phyloP scores from a whole-genome alignment of 2,329 filamentous ascomycete species.

The Hirsutella minnesotensis region DNA sequence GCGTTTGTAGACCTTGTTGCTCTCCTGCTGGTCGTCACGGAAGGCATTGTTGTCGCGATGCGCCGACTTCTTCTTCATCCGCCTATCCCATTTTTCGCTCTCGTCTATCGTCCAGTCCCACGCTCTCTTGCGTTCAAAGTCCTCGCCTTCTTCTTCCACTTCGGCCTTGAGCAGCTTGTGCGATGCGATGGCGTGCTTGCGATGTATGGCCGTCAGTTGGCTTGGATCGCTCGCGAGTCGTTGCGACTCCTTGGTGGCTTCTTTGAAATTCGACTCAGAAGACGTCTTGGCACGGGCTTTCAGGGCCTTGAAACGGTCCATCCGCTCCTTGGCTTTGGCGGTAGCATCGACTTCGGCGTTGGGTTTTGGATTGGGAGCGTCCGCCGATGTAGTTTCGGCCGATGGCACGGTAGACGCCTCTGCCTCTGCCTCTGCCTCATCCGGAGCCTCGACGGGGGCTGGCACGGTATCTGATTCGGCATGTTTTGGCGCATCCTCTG shows the following conservation, averaged over 20 bases:
- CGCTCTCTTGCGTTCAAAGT: constrained; percentile 94
- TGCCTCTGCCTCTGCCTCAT: background rate
- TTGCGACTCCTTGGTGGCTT: constrained; percentile 73
- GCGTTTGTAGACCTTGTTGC: constrained; percentile 85
- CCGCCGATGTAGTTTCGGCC: background rate
- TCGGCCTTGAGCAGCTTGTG: constrained; percentile 93
- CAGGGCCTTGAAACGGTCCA: constrained; percentile 77
- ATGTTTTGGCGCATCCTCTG: background rate
- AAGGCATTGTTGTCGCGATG: constrained; percentile 82
- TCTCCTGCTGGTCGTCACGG: constrained; percentile 77
- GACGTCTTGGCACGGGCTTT: constrained; percentile 69
- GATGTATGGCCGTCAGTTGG: constrained; percentile 65
- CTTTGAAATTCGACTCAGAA: constrained; percentile 65
- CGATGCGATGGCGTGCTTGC: constrained; percentile 75
- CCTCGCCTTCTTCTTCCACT: constrained; percentile 70
- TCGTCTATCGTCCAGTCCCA: constrained; percentile 99
- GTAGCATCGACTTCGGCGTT: constrained; percentile 18
- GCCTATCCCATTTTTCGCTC: constrained; percentile 85
- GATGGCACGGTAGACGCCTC: too few species aligned
- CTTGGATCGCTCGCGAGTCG: constrained; percentile 66
- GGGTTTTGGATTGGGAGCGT: constrained; percentile 7
- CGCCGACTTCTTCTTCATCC: constrained; percentile 72
- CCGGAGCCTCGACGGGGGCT: constrained; percentile 3
- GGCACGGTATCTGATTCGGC: constrained; percentile 1
- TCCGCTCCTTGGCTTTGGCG: constrained; percentile 49